Base-by-base conservation (phyloP, 2,329 filamentous ascomycete genomes). In the Myriosclerotinia scirpicola region DNA sequence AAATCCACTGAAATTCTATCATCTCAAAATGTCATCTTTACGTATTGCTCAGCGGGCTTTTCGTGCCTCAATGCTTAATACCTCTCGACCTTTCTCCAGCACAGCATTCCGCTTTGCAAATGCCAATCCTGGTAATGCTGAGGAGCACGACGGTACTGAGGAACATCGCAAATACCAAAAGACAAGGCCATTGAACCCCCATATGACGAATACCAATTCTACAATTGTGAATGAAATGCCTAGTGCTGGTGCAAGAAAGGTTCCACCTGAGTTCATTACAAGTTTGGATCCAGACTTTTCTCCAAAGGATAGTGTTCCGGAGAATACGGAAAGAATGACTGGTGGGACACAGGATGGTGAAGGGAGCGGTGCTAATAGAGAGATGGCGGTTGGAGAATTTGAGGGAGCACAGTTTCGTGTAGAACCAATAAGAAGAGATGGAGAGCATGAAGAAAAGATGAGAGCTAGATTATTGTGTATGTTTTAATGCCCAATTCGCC, bases 401-500 rank as follows among this genome's bases (percentile, higher is more conserved):
- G 88, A 96, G 77, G 92, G 92, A 71, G 91, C 89, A 70, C 85
- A 86, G 67, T 97, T 98, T 81, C 90, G 87, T 77, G 88, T 98
- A 75, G 92, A 96, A 83, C 95, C 95, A n/a, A 80, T 98, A 72
- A 87, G 90, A 69, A 86, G 95, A 61, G 85, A 85, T 11, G 93
- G 93, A 74, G 95, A 99, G 80, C 91, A 95, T 80, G 81, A 85
- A 56, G 84, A 86, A 73, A 99, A 94, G 46, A 97, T 90, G 87
- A 88, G 94, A 73, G 93, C 95, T 52, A 88, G 95, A 71, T 86
- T 99, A 76, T 83, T 90, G 80, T 91, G 77, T 87, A 66, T 59
- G 69, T 67, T 67, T 36, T 65, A 38, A 46, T 9, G 15, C 2
- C 56, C 9, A 61, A 38, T 50, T 50, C n/a, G 46, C 30, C 46